phyloP scores from a whole-genome alignment of 345 rosid genomes.

The Arabis alpina region DNA sequence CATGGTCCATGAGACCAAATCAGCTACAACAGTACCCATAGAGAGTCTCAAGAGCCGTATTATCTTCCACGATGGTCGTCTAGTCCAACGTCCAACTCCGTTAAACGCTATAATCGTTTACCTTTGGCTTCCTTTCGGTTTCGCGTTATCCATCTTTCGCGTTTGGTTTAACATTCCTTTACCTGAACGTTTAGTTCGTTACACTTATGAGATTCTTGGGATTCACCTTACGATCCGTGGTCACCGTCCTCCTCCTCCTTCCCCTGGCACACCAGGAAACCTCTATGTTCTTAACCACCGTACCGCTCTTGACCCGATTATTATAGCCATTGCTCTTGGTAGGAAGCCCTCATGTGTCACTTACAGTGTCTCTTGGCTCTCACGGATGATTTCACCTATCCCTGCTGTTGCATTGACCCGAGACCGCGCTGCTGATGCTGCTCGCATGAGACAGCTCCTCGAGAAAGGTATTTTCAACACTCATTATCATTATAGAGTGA shows the following conservation, averaged over 20 bases:
- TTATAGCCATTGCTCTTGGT: conserved; percentile 90
- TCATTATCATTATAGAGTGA: not conserved
- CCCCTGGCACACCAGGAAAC: conserved; percentile 74
- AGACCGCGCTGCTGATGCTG: conserved; percentile 91
- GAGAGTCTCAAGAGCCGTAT: conserved; percentile 72
- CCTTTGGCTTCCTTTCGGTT: conserved; percentile 92
- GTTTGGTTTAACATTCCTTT: conserved; percentile 91
- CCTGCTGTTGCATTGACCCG: conserved; percentile 94
- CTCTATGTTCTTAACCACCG: conserved; percentile 97
- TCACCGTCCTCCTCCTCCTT: conserved; percentile 78
- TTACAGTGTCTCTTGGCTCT: conserved; percentile 91
- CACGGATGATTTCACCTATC: conserved; percentile 82
- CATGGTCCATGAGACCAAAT: conserved; percentile 80
- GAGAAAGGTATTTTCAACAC: conserved; percentile 43
- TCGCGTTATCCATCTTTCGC: conserved; percentile 74
- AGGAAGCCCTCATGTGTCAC: conserved; percentile 94
- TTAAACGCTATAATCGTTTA: conserved; percentile 68
- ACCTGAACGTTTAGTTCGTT: conserved; percentile 90
- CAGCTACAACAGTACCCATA: conserved; percentile 56
- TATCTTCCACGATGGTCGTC: conserved; percentile 95
- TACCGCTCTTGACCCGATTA: conserved; percentile 90
- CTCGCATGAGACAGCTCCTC: conserved; percentile 65
- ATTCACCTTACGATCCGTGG: conserved; percentile 90
- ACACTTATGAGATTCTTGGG: conserved; percentile 92
- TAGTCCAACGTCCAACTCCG: conserved; percentile 84